phyloP scores from a whole-genome alignment of 495 filamentous ascomycete species.

The Penicillium tannophilum region DNA sequence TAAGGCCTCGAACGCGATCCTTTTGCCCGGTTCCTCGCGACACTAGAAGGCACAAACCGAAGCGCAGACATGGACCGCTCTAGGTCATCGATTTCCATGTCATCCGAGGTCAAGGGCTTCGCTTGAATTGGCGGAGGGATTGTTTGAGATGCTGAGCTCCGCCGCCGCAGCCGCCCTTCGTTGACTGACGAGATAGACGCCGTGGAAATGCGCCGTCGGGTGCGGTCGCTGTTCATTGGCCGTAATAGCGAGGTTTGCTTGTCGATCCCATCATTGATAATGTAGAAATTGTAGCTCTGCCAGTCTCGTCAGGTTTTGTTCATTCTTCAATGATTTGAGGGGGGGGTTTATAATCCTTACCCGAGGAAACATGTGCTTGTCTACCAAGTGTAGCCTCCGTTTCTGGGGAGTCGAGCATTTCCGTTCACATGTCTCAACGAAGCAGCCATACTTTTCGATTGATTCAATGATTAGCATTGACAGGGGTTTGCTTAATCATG shows the following conservation, averaged over 20 bases:
- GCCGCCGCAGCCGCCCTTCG: conserved; percentile 42
- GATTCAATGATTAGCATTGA: not conserved
- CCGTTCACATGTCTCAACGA: conserved; percentile 84
- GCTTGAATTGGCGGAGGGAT: conserved; percentile 11
- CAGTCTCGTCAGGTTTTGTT: not conserved
- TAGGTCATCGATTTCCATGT: conserved; percentile 70
- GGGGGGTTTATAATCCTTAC: conserved; percentile 28
- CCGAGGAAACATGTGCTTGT: conserved; percentile 92
- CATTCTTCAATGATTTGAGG: not conserved
- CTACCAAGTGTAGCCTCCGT: conserved; percentile 81
- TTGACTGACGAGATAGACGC: conserved; percentile 40
- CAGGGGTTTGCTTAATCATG: not conserved
- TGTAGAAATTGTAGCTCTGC: conserved; percentile 83
- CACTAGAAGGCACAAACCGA: conserved; percentile 77
- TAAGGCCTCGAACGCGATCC: conserved; percentile 14
- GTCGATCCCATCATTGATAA: conserved; percentile 88
- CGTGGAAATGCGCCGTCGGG: conserved; percentile 54
- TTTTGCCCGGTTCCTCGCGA: conserved; percentile 41
- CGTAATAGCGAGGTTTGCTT: conserved; percentile 75
- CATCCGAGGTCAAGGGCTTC: conserved; percentile 27
- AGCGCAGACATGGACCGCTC: conserved; percentile 80
- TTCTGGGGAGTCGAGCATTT: conserved; percentile 84
- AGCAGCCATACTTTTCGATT: conserved; percentile 71
- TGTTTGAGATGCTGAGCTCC: conserved; percentile 39
- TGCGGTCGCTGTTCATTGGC: conserved; percentile 34